Evolutionary conservation across 1,284 basidiomycete genomes (phyloP).

Genomic region (Clitocybe nebularis): DNA sequence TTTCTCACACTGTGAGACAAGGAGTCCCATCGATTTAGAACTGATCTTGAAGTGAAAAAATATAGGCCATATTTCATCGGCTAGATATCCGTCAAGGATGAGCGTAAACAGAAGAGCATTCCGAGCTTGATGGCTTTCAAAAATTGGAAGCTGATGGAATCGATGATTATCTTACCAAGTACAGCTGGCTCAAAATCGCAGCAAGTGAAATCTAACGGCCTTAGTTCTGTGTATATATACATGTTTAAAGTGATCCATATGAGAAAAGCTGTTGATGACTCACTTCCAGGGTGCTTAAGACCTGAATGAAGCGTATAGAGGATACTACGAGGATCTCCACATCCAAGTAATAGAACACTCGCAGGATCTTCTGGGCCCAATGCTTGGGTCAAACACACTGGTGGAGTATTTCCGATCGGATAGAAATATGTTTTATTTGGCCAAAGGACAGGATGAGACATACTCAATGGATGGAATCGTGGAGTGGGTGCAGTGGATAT

Average conservation of each 20-base stretch:
- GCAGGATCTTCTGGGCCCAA: constrained; percentile 1
- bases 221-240: neutral
- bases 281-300: neutral
- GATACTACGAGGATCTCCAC: constrained; percentile 2
- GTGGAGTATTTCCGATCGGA: constrained; percentile 2
- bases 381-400: neutral
- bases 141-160: neutral
- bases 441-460: neutral
- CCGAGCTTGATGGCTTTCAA: neutral
- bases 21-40: neutral
- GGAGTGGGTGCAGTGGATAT: too few relatives aligned
- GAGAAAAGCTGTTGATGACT: neutral
- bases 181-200: constrained; percentile 1
- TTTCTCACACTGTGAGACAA: constrained; percentile 1
- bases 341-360: constrained; percentile 1
- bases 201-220: constrained; percentile 1
- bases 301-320: neutral
- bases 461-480: too few relatives aligned
- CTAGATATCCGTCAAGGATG: neutral
- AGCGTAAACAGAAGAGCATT: neutral
- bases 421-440: neutral
- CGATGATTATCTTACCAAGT: neutral
- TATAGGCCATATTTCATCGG: neutral
- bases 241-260: neutral
- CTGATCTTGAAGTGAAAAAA: constrained; percentile 2